Evolutionary conservation across 768 basidiomycete species (phyloP), one percentile per base, ranked within the genome.

Genomic region (Roridomyces roridus): DNA sequence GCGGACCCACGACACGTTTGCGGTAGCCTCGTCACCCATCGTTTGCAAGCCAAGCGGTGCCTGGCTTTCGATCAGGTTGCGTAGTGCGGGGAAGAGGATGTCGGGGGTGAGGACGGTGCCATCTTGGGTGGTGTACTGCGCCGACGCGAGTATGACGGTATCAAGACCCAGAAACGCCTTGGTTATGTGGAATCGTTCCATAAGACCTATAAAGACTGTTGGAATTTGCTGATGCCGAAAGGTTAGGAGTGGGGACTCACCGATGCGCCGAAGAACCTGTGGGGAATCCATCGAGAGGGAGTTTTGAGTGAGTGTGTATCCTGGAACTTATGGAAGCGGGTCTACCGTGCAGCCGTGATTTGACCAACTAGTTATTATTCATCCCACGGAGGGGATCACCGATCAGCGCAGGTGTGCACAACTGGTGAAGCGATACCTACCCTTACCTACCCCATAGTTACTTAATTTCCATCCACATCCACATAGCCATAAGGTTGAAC

Each of bases 181-280:
- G 0, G 61, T 49, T 24, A 65, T 53, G 58, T 68, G 63, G 26
- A 29, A 72, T 9, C 60, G 46, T 36, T 72, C 72, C 23, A 71
- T 29, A 2, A 62, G 47, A 8, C 72, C 72, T 73, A 29, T 5
- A 25, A 40, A 23, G 34, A 39, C 21, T 21, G 10, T n/a, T 15
- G 18, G 29, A 18, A 46, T 20, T 42, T n/a, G n/a, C n/a, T n/a
- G n/a, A 31, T 3, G n/a, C 17, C 41, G 6, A 31, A 20, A 8
- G 18, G 2, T 31, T 17, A 18, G 28, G 6, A 34, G 18, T 9
- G 28, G 12, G 10, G 10, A 43, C 50, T 1, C 14, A 51, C 50
- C 50, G 7, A 51, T 9, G 9, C 17, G 26, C 24, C 50, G 50
- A 3, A 51, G 21, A 42, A 28, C 25, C 20, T 26, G 42, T 8